These are phyloP conservation scores for Ustilago lituana DNA, from an alignment of 1,284 basidiomycete species.

Conservation along the genomic window DNA sequence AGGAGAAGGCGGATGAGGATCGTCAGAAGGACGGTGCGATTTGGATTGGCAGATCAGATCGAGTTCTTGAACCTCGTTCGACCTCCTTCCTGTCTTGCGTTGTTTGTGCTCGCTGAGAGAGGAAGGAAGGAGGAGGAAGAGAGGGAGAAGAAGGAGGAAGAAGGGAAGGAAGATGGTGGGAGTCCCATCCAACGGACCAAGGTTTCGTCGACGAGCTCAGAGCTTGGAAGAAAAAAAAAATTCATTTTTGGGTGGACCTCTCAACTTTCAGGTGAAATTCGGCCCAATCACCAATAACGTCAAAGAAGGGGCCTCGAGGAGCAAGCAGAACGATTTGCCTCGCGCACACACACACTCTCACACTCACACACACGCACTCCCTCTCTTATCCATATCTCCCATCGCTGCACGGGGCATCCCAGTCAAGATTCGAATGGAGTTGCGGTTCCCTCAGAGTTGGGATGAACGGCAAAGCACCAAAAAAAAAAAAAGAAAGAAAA, in stretches of 20 bases:
- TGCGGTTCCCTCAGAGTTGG: no score
- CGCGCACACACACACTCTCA: no score
- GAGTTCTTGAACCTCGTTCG: slow-evolving; percentile 52
- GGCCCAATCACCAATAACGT: slow-evolving; percentile 9
- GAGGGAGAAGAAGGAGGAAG: slow-evolving; percentile 46
- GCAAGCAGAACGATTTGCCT: no score
- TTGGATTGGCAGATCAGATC: slow-evolving; percentile 50
- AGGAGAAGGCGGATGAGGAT: slow-evolving; percentile 21
- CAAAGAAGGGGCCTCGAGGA: no score
- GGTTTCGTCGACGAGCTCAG: slow-evolving; percentile 5
- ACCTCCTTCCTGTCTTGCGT: slow-evolving; percentile 57
- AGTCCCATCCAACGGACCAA: slow-evolving; percentile 31
- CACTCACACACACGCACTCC: no score
- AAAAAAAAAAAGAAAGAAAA: no score
- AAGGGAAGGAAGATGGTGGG: slow-evolving; percentile 51
- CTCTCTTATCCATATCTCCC: no score
- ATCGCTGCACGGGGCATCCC: no score
- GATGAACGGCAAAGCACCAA: no score
- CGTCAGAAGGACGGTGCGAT: slow-evolving; percentile 36
- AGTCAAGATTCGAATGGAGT: no score
- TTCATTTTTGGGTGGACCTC: not conserved
- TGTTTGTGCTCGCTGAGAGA: slow-evolving; percentile 52
- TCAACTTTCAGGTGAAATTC: not conserved
- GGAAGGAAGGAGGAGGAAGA: slow-evolving; percentile 45
- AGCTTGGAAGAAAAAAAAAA: not conserved